Conservation (phyloP, 805 yeast species). For the Hanseniaspora thailandica region DNA sequence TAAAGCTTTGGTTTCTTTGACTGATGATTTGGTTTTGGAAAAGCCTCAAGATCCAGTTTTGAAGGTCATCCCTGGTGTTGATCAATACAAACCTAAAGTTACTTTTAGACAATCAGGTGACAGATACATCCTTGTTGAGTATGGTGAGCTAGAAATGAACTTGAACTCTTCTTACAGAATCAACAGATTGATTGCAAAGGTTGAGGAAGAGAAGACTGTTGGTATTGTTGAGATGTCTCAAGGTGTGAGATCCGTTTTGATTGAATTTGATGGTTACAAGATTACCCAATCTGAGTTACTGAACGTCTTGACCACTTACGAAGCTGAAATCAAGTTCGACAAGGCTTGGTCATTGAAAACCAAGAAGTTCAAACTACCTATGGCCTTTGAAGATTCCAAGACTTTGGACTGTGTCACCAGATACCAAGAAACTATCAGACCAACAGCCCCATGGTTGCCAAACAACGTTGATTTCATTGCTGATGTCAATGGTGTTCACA, state of each 20-base stretch:
- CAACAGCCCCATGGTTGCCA: constrained; percentile 95
- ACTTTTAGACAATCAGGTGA: constrained; percentile 96
- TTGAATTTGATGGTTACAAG: constrained; percentile 61
- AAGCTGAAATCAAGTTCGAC: constrained; percentile 58
- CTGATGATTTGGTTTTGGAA: constrained; percentile 27
- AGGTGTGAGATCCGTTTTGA: constrained; percentile 88
- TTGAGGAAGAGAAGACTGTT: constrained; percentile 46
- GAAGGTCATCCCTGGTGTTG: constrained; percentile 36
- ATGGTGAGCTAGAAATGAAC: constrained; percentile 81
- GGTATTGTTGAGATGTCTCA: constrained; percentile 94
- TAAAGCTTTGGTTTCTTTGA: constrained; percentile 24
- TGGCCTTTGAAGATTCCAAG: constrained; percentile 90
- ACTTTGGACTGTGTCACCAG: constrained; percentile 83
- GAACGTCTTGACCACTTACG: constrained; percentile 57
- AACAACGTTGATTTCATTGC: constrained; percentile 94
- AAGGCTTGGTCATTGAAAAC: constrained; percentile 81
- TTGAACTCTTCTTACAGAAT: constrained; percentile 76
- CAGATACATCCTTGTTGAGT: constrained; percentile 80
- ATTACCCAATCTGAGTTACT: constrained; percentile 54
- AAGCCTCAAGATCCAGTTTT: constrained; percentile 62
- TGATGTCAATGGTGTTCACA: constrained; percentile 66
- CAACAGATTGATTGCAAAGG: constrained; percentile 66
- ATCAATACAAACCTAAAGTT: constrained; percentile 50
- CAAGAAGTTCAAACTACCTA: constrained; percentile 71
- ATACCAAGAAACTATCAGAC: constrained; percentile 84